phyloP scores from a whole-genome alignment of 768 basidiomycete genomes.

The Trametes punicea region DNA sequence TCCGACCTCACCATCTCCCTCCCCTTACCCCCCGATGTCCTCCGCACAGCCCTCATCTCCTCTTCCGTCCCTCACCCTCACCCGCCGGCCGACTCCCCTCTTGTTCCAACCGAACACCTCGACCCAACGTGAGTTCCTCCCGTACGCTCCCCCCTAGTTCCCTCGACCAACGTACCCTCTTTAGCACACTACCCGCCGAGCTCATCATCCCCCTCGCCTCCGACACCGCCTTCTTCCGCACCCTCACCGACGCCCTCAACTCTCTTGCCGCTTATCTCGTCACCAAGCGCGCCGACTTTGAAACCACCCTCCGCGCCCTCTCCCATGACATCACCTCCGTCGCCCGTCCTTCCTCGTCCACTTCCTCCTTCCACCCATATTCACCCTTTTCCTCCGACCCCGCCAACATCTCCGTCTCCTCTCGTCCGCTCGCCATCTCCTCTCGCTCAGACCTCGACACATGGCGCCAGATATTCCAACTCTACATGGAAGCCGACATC shows the following conservation, averaged over 20 bases:
- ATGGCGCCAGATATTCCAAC: conserved; percentile 87
- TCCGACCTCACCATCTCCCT: neutral
- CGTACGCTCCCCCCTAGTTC: conserved; percentile 4
- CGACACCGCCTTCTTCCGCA: conserved; percentile 76
- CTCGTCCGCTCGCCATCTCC: conserved; percentile 8
- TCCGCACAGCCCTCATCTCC: neutral
- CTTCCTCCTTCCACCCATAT: conserved; percentile 34
- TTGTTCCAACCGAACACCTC: neutral
- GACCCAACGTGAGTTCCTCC: neutral
- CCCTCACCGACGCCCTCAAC: conserved; percentile 60
- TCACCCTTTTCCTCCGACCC: conserved; percentile 28
- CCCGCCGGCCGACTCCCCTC: neutral
- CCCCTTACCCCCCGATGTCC: neutral
- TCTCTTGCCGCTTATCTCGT: conserved; percentile 52
- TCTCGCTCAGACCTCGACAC: conserved; percentile 65
- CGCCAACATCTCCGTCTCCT: conserved; percentile 21
- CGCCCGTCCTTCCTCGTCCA: conserved; percentile 32
- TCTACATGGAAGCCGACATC: conserved; percentile 83
- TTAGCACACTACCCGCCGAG: conserved; percentile 34
- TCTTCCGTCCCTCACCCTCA: neutral
- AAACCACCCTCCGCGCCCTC: conserved; percentile 44
- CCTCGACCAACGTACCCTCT: conserved; percentile 6
- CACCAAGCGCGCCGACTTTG: conserved; percentile 49
- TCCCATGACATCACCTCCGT: conserved; percentile 36
- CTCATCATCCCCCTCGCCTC: conserved; percentile 77